Conservation (phyloP, 805 yeast genomes). For the Saturnispora bothae region DNA sequence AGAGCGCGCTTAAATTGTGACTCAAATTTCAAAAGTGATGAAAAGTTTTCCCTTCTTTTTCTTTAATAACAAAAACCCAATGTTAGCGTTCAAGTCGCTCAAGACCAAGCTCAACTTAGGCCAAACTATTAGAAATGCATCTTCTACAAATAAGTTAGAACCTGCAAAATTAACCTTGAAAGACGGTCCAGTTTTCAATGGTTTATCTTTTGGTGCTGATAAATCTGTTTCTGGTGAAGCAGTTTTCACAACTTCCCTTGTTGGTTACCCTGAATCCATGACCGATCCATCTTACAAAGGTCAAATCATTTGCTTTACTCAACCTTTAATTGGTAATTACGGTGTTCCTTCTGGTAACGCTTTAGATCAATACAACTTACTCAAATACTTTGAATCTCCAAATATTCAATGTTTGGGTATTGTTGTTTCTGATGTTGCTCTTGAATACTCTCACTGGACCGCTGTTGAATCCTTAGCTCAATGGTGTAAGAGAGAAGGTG, state of each 20-base stretch:
- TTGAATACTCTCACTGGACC: conserved; percentile 98
- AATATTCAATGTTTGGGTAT: conserved; percentile 90
- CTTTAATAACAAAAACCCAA: not conserved
- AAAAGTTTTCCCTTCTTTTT: not conserved
- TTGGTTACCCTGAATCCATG: conserved; percentile 95
- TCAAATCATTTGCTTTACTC: conserved; percentile 92
- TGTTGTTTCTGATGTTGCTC: conserved; percentile 91
- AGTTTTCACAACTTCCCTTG: conserved; percentile 94
- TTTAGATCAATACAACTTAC: conserved; percentile 74
- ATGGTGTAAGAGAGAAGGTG: conserved; percentile 96
- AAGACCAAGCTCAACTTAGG: conserved; percentile 8
- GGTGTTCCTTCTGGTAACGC: conserved; percentile 87
- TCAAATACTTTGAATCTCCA: conserved; percentile 88
- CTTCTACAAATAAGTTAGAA: conserved; percentile 34
- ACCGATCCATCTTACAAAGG: conserved; percentile 98
- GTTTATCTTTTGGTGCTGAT: conserved; percentile 93
- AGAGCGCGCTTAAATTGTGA: conserved; percentile 8
- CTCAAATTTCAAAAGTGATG: not conserved
- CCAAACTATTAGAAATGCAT: conserved; percentile 13
- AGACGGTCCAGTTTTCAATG: conserved; percentile 88
- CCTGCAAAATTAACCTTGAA: conserved; percentile 86
- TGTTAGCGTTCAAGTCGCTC: conserved; percentile 12
- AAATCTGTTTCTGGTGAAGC: conserved; percentile 93
- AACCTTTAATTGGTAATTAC: conserved; percentile 94
- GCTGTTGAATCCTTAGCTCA: conserved; percentile 92